A percentile compares a stretch with the other conserved stretches of the same genome.
Conservation (phyloP, 2,329 filamentous ascomycete genomes). For the Phialophora chinensis region DNA sequence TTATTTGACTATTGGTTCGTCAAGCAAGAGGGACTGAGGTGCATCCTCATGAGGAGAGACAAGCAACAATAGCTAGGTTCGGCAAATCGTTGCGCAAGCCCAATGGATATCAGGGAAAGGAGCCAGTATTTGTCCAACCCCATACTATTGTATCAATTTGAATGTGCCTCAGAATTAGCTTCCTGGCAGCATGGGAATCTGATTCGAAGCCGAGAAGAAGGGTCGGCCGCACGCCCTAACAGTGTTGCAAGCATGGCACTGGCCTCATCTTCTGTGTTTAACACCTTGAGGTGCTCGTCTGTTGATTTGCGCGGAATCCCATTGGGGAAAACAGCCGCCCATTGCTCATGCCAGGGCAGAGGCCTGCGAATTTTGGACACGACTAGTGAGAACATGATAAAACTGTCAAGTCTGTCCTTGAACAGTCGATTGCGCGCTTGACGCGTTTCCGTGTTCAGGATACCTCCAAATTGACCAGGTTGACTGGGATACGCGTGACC, state of each 20-base stretch:
- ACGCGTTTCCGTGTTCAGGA: neutral
- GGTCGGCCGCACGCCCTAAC: neutral
- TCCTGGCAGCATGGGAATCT: neutral
- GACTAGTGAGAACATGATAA: neutral
- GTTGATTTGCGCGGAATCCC: neutral
- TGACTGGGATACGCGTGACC: neutral
- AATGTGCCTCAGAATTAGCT: neutral
- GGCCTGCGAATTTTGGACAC: neutral
- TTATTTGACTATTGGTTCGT: slow-evolving; percentile 58
- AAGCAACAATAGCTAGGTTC: neutral
- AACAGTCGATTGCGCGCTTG: neutral
- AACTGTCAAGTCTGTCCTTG: neutral
- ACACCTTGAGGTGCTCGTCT: neutral
- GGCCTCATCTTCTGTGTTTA: neutral
- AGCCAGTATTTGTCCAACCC: neutral
- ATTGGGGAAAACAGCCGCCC: neutral
- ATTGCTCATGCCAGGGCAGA: neutral
- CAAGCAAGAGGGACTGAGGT: slow-evolving; percentile 38
- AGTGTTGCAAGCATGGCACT: neutral
- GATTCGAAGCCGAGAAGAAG: neutral
- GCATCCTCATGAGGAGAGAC: slow-evolving; percentile 18
- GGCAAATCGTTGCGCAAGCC: neutral
- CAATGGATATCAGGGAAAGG: neutral
- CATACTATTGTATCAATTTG: neutral
- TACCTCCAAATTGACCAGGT: neutral